These are phyloP conservation scores for Candida dendrica DNA, from an alignment of 805 yeast genomes.

Conservation along the genomic window DNA sequence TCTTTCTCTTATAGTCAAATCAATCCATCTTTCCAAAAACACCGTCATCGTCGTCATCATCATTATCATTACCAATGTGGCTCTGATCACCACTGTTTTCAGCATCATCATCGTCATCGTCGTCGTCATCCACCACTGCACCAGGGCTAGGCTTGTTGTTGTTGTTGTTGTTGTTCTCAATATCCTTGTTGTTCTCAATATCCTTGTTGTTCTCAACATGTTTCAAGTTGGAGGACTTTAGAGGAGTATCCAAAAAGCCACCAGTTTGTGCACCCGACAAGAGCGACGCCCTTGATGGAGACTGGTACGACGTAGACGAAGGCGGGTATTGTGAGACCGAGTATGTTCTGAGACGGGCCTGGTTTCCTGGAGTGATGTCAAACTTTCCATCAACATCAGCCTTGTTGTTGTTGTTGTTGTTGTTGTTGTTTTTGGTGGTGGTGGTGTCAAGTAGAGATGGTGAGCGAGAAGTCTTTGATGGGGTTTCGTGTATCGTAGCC, in stretches of 20 bases:
- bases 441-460: not conserved
- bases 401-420: slow-evolving; percentile 7
- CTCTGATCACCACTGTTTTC: slow-evolving; percentile 7
- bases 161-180: slow-evolving; percentile 1
- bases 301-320: slow-evolving; percentile 11
- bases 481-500: slow-evolving; percentile 2
- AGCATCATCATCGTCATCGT: slow-evolving; percentile 8
- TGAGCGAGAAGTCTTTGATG: not conserved
- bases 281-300: not conserved
- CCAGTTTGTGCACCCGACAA: slow-evolving; percentile 8
- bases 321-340: slow-evolving; percentile 40
- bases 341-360: slow-evolving; percentile 22
- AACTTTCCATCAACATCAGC: not conserved
- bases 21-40: slow-evolving; percentile 33
- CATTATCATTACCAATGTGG: slow-evolving; percentile 7
- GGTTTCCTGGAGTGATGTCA: not conserved
- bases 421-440: not conserved
- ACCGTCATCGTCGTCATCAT: slow-evolving; percentile 21
- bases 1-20: not conserved
- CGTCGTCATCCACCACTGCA: slow-evolving; percentile 29
- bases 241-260: slow-evolving; percentile 24
- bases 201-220: slow-evolving; percentile 8
- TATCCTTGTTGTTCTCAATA: no score
- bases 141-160: not conserved
- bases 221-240: slow-evolving; percentile 1